These are phyloP conservation scores for Euphorbia tirucalli DNA, from an alignment of 345 rosid species.

Conservation along the genomic window DNA sequence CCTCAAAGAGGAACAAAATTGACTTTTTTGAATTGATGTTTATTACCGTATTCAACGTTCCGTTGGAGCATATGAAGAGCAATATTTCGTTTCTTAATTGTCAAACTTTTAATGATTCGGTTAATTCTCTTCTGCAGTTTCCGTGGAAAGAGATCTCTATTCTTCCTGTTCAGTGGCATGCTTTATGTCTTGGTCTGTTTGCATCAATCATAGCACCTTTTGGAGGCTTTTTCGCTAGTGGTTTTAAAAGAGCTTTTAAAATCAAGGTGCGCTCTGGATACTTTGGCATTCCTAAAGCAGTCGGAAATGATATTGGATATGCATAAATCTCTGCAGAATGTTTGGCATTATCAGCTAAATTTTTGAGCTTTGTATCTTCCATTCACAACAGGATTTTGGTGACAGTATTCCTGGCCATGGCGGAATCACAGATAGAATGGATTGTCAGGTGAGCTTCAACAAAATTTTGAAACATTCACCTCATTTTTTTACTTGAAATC, in stretches of 20 bases:
- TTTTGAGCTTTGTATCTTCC: neutral
- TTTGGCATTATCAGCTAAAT: neutral
- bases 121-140: conserved; percentile 46
- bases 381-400: conserved; percentile 76
- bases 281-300: neutral
- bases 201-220: conserved; percentile 99
- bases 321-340: neutral
- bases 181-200: conserved; percentile 82
- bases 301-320: neutral
- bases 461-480: neutral
- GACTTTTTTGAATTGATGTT: neutral
- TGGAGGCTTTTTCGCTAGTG: conserved; percentile 98
- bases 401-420: conserved; percentile 99
- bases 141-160: conserved; percentile 84
- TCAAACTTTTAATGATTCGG: neutral
- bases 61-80: neutral
- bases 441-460: conserved; percentile 70
- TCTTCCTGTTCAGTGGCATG: conserved; percentile 96
- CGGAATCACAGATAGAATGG: conserved; percentile 98
- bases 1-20: neutral
- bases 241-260: conserved; percentile 96
- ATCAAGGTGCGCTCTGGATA: conserved; percentile 53
- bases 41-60: neutral
- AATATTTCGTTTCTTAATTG: neutral
- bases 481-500: neutral